A percentile compares a stretch with the other conserved stretches of the same genome.
phyloP scores from a whole-genome alignment of 257 asterid species.

The Solanum okadae region DNA sequence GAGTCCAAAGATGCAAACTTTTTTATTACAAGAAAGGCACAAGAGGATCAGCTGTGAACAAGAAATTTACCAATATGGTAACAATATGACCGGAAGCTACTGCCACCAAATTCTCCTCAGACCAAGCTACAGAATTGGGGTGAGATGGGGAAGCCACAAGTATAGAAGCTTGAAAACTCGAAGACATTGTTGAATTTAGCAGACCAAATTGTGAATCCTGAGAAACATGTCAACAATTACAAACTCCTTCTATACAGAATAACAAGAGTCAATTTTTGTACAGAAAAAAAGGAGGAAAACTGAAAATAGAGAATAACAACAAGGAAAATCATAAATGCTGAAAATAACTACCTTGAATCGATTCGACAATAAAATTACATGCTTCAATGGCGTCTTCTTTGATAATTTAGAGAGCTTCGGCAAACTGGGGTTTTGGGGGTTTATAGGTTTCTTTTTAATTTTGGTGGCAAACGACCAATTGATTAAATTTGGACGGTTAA shows the following conservation, averaged over 20 bases:
- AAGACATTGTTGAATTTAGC: conserved; percentile 26
- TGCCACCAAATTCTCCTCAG: conserved; percentile 81
- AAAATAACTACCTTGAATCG: neutral
- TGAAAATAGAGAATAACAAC: neutral
- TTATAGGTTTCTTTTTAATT: neutral
- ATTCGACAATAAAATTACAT: neutral
- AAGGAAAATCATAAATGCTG: neutral
- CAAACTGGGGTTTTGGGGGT: neutral
- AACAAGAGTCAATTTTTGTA: neutral
- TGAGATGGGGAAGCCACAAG: conserved; percentile 54
- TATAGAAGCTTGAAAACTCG: conserved; percentile 55
- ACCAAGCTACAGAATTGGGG: conserved; percentile 78
- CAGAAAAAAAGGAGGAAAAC: neutral
- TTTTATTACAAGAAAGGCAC: neutral
- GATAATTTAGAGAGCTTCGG: neutral
- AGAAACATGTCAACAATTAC: neutral
- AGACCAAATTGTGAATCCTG: neutral
- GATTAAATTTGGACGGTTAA: neutral
- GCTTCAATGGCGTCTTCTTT: neutral
- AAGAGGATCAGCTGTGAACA: neutral
- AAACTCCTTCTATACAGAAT: neutral
- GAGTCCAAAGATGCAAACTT: neutral
- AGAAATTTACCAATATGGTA: conserved; percentile 47
- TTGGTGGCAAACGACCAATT: neutral
- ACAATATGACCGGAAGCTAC: conserved; percentile 62